Evolutionary conservation across 2,329 filamentous ascomycete genomes (phyloP).

Genomic region (Talaromyces piceae): DNA sequence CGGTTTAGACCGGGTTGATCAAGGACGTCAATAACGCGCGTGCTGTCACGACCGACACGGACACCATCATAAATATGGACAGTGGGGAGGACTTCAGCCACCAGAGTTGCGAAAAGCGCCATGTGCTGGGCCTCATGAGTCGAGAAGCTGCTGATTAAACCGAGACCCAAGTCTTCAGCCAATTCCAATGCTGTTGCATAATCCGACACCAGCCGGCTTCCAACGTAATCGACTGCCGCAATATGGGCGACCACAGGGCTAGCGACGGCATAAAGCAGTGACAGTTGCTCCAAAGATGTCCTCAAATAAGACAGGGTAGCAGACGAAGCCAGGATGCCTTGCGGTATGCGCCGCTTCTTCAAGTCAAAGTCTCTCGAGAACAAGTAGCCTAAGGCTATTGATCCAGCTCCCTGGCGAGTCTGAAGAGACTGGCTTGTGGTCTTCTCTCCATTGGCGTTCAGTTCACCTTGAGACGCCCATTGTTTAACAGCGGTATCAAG

Average conservation of each 20-base stretch:
- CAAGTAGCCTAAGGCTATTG: slow-evolving; percentile 89
- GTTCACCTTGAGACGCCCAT: slow-evolving; percentile 63
- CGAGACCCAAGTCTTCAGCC: slow-evolving; percentile 84
- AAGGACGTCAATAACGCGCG: slow-evolving; percentile 73
- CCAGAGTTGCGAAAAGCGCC: slow-evolving; percentile 75
- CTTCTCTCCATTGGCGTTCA: slow-evolving; percentile 74
- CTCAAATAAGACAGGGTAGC: slow-evolving; percentile 74
- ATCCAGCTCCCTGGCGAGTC: slow-evolving; percentile 80
- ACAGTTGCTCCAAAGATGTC: slow-evolving; percentile 80
- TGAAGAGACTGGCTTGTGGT: slow-evolving; percentile 75
- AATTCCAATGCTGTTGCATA: slow-evolving; percentile 73
- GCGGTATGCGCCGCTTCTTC: slow-evolving; percentile 81
- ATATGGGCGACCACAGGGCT: slow-evolving; percentile 91
- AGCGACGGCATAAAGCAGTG: slow-evolving; percentile 81
- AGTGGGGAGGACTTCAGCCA: slow-evolving; percentile 71
- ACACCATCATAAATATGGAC: slow-evolving; percentile 86
- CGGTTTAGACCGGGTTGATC: slow-evolving; percentile 62
- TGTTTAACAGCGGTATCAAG: slow-evolving; percentile 73
- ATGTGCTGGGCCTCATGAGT: slow-evolving; percentile 93
- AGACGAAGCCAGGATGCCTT: slow-evolving; percentile 81
- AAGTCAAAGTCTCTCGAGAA: slow-evolving; percentile 96
- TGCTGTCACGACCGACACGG: slow-evolving; percentile 71
- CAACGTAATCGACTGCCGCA: slow-evolving; percentile 78
- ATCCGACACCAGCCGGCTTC: slow-evolving; percentile 71
- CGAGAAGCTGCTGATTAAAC: slow-evolving; percentile 75